Evolutionary conservation across 495 filamentous ascomycete genomes (phyloP).

Genomic region (Penicillium canariense): DNA sequence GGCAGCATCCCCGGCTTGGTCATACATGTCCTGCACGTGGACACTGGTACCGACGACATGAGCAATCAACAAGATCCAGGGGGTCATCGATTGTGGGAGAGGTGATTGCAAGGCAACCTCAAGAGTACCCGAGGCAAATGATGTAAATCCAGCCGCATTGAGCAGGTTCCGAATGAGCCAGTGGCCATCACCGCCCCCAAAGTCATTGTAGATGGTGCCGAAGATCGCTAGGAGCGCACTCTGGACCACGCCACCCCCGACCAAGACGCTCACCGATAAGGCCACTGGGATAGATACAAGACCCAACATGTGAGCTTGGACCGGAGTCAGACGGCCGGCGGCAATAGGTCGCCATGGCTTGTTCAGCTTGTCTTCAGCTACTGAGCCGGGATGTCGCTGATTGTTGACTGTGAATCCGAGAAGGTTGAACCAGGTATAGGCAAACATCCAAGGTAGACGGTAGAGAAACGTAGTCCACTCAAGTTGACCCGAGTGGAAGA

Average conservation of each 20-base stretch:
- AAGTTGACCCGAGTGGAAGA: constrained; percentile 32
- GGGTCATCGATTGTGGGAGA: background rate
- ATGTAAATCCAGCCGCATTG: constrained; percentile 29
- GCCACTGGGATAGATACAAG: background rate
- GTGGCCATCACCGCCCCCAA: constrained; percentile 24
- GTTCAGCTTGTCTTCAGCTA: constrained; percentile 35
- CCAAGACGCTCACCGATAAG: background rate
- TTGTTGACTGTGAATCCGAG: constrained; percentile 34
- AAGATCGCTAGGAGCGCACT: constrained; percentile 18
- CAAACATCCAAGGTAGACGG: background rate
- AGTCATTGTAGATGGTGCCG: constrained; percentile 34
- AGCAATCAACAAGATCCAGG: background rate
- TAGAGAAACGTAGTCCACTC: constrained; percentile 1
- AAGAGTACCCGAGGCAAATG: constrained; percentile 29
- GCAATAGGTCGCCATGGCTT: constrained; percentile 38
- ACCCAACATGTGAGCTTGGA: background rate
- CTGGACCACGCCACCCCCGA: background rate
- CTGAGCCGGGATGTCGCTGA: constrained; percentile 22
- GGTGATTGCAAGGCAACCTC: constrained; percentile 15
- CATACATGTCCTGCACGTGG: constrained; percentile 45
- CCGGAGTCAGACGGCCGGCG: background rate
- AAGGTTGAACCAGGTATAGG: constrained; percentile 10
- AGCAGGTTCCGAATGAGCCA: constrained; percentile 28
- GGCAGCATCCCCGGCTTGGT: constrained; percentile 37
- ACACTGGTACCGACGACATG: constrained; percentile 30